Evolutionary conservation across 345 rosid species (phyloP).

Genomic region (Camelina laxa): DNA sequence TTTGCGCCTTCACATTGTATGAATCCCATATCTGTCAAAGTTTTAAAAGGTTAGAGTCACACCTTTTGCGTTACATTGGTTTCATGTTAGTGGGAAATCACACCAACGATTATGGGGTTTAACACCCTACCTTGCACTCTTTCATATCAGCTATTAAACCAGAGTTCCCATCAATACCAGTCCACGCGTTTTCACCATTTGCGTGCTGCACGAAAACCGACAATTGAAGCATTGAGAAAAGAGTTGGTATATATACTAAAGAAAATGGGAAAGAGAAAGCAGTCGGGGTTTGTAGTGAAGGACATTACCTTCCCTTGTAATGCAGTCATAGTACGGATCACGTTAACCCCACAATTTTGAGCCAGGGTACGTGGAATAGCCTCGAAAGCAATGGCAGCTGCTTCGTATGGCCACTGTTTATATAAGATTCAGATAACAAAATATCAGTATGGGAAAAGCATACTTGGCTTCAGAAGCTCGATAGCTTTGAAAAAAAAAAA

Average conservation of each 20-base stretch:
- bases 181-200: constrained; percentile 93
- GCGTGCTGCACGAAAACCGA: constrained; percentile 60
- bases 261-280: neutral
- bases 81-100: neutral
- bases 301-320: constrained; percentile 79
- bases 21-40: constrained; percentile 78
- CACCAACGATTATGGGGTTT: neutral
- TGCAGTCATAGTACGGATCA: constrained; percentile 43
- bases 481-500: neutral
- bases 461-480: neutral
- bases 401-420: constrained; percentile 97
- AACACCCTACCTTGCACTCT: constrained; percentile 64
- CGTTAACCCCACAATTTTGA: constrained; percentile 42
- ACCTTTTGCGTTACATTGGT: neutral
- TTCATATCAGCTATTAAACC: constrained; percentile 89
- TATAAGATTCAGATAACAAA: constrained; percentile 10
- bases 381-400: constrained; percentile 97
- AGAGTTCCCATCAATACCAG: constrained; percentile 84
- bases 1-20: constrained; percentile 85
- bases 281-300: neutral
- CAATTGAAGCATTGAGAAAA: constrained; percentile 3
- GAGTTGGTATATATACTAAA: neutral
- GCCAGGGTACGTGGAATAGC: constrained; percentile 91
- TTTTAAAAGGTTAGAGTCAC: neutral
- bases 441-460: neutral